Percentiles rank a stretch among this genome's conserved stretches.
Conservation (phyloP, 768 basidiomycete species). For the Agrocybe chaxingu region DNA sequence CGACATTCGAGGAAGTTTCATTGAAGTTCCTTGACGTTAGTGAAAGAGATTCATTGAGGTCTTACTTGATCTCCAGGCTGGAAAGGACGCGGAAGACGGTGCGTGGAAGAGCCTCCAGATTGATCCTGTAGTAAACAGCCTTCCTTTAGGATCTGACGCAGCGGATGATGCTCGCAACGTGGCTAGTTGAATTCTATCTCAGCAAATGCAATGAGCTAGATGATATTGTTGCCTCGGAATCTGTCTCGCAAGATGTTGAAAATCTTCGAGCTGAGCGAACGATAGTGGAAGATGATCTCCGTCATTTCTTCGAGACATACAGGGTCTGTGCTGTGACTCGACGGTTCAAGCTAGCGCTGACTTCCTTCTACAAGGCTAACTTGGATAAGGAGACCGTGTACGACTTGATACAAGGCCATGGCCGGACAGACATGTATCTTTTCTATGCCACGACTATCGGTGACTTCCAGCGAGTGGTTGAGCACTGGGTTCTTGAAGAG, state of each 20-base stretch:
- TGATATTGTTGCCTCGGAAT: conserved; percentile 88
- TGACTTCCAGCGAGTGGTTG: conserved; percentile 81
- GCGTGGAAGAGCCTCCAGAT: conserved; percentile 20
- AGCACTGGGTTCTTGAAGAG: conserved; percentile 91
- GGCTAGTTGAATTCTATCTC: conserved; percentile 97
- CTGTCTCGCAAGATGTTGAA: conserved; percentile 75
- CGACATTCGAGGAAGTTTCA: conserved; percentile 87
- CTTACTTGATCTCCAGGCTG: conserved; percentile 84
- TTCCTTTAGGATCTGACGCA: conserved; percentile 77
- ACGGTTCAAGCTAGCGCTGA: neutral
- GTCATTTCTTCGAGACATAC: conserved; percentile 92
- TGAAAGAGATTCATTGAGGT: conserved; percentile 87
- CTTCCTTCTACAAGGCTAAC: conserved; percentile 53
- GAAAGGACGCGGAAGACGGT: conserved; percentile 84
- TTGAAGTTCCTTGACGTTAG: conserved; percentile 87
- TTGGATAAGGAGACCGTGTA: conserved; percentile 84
- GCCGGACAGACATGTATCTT: conserved; percentile 88
- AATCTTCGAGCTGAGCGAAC: conserved; percentile 76
- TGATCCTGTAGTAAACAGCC: no score
- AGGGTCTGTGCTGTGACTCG: conserved; percentile 50
- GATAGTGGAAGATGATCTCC: conserved; percentile 89
- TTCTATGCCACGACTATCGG: conserved; percentile 82
- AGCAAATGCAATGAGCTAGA: conserved; percentile 96
- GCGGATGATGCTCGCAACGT: conserved; percentile 96
- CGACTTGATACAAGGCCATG: conserved; percentile 91